Base-by-base conservation (phyloP, 2,329 filamentous ascomycete genomes). In the Cladosporium velox region DNA sequence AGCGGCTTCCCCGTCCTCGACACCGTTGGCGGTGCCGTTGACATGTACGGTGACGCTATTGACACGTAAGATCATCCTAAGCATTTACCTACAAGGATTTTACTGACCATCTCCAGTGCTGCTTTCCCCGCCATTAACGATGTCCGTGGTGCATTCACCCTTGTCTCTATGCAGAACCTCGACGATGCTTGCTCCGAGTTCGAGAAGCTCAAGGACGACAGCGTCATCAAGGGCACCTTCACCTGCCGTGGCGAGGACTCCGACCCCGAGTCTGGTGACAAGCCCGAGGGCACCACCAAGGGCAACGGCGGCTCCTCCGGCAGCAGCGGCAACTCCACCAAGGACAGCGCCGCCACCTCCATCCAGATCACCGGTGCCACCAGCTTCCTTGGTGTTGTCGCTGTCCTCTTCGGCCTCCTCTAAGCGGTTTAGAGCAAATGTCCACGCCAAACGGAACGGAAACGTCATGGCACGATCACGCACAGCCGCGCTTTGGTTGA, bases 41-140 rank as follows among this genome's bases (percentile, higher is more conserved):
- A 92, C 78, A 87, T 97, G 78, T 88, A 89, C 73, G 95, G 95
- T 75, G 90, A 88, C 83, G 96, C 97, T 80, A 85, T 88, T 69
- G 84, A 86, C 34, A 44, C 34, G 92, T 96, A 85, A 84, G 91
- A 87, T 21, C 21, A 21, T 30, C 21, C 10, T 21, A 21, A 12
- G 8, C 24, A 47, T 47, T n/a, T 4, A 18, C 28, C 21, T n/a
- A 30, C 28, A 35, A 34, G 7, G 1, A 11, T 26, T 24, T 28
- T 41, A 66, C 77, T 81, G 72, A 83, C 74, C 67, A 62, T 15
- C 7, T 64, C 1, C 72, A 96, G 92, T 67, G 88, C 95, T 71
- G 76, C 84, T 41, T 85, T 97, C 64, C 89, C 91, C 67, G 76
- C 80, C 21, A 76, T 84, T 49, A 71, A 75, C 67, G 77, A 79